Evolutionary conservation across 495 filamentous ascomycete genomes (phyloP), one percentile per base, ranked within the genome.

Genomic region (Rusavskia elegans): DNA sequence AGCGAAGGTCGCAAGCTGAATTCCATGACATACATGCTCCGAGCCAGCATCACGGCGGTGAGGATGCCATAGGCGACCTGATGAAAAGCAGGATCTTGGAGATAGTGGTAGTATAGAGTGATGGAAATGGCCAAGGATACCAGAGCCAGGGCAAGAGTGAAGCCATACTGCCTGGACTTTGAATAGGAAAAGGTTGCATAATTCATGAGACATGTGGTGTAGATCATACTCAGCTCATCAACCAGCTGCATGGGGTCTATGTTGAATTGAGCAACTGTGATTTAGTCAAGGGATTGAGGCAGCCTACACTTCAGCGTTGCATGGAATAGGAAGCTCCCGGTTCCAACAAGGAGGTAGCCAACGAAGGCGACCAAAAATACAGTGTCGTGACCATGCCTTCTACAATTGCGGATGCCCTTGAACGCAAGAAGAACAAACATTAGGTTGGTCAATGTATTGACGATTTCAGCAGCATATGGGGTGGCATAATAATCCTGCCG

Each of bases 151-250:
- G 71, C 89, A 39, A 95, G 69, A 49, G 76, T 50, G 5, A 75
- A 45, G 8, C 78, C 73, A 36, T 81, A 69, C n/a, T 52, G 56
- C 11, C 61, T 57, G 5, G 86, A 71, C 54, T 75, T 73, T 5
- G 72, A 77, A 66, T 90, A 84, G 10, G 84, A 80, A 64, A 95
- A 92, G 19, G 85, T 85, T 14, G 87, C 87, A 64, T 83, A 94
- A 64, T 73, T 82, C 83, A 95, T 93, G n/a, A 95, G 66, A 57
- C 84, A 93, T 8, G 90, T 93, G 1, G 90, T 95, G 63, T 98
- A 97, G 29, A 98, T 95, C 92, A 97, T 97, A 54, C 83, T 86
- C 8, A 96, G 76, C 67, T 98, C 92, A 61, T 98, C 92, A 35
- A 96, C 84, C 16, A 97, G 79, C 63, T 98, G 92, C 92, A 95